Conservation (phyloP, 2,329 filamentous ascomycete species). For the Dactylellina drechsleri region DNA sequence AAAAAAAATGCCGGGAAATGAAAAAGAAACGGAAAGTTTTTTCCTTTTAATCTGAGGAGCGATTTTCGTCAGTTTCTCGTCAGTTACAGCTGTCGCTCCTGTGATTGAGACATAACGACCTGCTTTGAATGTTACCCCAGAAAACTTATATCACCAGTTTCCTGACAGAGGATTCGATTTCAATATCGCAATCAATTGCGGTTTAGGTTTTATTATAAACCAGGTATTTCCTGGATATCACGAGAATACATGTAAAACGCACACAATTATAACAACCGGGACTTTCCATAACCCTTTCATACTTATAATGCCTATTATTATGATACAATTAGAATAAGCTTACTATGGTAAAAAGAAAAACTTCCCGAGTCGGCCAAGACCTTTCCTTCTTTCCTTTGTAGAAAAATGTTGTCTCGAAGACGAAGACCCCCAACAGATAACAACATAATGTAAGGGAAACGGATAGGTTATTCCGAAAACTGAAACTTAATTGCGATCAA, state of each 20-base stretch:
- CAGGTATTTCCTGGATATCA: background rate
- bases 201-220: too few species aligned
- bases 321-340: constrained; percentile 27
- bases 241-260: background rate
- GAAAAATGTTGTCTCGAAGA: background rate
- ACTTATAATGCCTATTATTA: background rate
- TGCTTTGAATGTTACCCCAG: constrained; percentile 38
- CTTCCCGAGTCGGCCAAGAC: constrained; percentile 12
- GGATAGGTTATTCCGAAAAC: constrained; percentile 1
- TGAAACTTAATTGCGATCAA: constrained; percentile 23
- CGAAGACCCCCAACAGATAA: background rate
- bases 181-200: background rate
- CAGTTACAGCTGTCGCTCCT: constrained; percentile 21
- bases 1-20: constrained; percentile 36
- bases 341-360: constrained; percentile 31
- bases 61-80: constrained; percentile 20
- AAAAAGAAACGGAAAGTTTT: constrained; percentile 45
- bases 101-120: constrained; percentile 36
- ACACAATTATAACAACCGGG: constrained; percentile 5
- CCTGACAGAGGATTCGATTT: constrained; percentile 8
- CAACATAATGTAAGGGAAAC: background rate
- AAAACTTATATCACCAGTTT: constrained; percentile 16
- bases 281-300: constrained; percentile 22
- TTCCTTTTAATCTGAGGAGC: background rate
- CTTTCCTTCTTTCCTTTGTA: background rate